Evolutionary conservation across 179 eudicot species (phyloP), one percentile per base, ranked within the genome.

Genomic region (Carnegiea gigantea): DNA sequence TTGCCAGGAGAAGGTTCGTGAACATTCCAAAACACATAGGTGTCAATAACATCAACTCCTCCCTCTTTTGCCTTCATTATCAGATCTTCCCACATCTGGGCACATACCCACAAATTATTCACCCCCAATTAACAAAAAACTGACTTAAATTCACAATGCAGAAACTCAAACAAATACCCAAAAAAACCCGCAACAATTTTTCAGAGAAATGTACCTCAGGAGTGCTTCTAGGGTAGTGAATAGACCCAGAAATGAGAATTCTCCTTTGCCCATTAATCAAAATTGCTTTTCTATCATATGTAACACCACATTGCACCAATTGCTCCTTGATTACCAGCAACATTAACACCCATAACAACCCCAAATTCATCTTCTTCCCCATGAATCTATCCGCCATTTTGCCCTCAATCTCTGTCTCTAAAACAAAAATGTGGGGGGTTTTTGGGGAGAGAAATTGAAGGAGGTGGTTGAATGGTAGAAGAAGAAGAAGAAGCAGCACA

Each of bases 41-140:
- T 93, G 77, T 93, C 98, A 84, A 92, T 87, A 2, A 85, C 93
- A 86, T 93, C 96, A 76, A 93, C 62, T 11, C 97, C 98, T 72
- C 97, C 96, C 77, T 91, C 88, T 80, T 92, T 93, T 12, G 96
- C 96, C 89, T 93, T 92, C 87, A 60, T 80, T 78, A 93, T 90
- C 85, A 92, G 90, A 91, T 92, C 97, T 85, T 92, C 96, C 98
- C 97, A 93, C 98, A 93, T 94, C 98, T 94, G 81, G 46, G 82
- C 5, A 51, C 48, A 71, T 13, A 38, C 18, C n/a, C 24, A 84
- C 57, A 36, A 76, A 38, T 24, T 67, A 67, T 67, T 11, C 72
- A 67, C 14, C 18, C 72, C 14, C 46, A 23, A 44, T 18, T 8
- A 75, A 62, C 17, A 38, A 43, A 17, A 5, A 57, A 3, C 33